phyloP scores from a whole-genome alignment of 2,329 filamentous ascomycete species.

The Aurifilum marmelostoma region DNA sequence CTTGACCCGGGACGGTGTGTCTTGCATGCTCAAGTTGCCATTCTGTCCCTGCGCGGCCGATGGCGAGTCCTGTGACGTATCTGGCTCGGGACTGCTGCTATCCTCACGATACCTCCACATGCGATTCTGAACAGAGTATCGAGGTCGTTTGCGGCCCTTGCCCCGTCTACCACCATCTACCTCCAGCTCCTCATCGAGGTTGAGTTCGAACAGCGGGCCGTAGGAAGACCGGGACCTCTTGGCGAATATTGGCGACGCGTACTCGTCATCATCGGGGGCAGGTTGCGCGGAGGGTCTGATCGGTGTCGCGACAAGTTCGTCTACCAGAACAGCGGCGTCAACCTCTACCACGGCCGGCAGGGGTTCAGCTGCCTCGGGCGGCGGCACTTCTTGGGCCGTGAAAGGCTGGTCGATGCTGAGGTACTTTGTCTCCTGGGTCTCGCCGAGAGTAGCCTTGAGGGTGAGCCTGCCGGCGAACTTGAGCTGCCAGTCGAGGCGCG shows the following conservation, averaged over 20 bases:
- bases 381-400: conserved; percentile 23
- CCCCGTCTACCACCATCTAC: conserved; percentile 65
- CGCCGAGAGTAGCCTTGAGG: conserved; percentile 51
- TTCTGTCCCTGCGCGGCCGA: conserved; percentile 9
- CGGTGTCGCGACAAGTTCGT: conserved; percentile 10
- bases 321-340: conserved; percentile 30
- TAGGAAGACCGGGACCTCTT: conserved; percentile 73
- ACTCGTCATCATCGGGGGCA: conserved; percentile 51
- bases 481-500: conserved; percentile 62
- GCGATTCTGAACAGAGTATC: conserved; percentile 67
- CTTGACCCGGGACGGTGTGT: conserved; percentile 30
- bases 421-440: conserved; percentile 50
- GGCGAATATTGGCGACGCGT: conserved; percentile 78
- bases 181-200: conserved; percentile 67
- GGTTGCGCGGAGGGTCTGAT: conserved; percentile 29
- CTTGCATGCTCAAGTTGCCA: conserved; percentile 19
- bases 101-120: conserved; percentile 76
- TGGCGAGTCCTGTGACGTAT: conserved; percentile 34
- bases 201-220: conserved; percentile 65
- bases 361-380: conserved; percentile 14
- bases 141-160: conserved; percentile 69
- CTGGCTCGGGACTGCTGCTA: conserved; percentile 69
- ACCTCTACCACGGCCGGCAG: conserved; percentile 19
- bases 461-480: conserved; percentile 55
- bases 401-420: conserved; percentile 58